phyloP scores from a whole-genome alignment of 2,329 filamentous ascomycete genomes.

The Colletotrichum chlorophyti region DNA sequence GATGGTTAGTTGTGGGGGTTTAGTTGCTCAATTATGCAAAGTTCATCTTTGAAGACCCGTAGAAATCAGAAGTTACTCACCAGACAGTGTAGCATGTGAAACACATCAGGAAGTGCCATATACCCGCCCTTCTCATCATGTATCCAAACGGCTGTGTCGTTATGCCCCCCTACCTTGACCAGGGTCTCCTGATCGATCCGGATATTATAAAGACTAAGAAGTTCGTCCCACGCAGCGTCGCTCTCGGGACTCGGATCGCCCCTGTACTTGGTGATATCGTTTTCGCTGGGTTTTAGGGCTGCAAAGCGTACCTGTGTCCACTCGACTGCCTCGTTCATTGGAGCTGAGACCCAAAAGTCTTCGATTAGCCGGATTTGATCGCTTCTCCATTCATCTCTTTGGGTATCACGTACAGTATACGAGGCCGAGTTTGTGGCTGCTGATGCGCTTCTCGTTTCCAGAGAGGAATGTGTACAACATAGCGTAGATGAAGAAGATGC shows the following conservation, averaged over 20 bases:
- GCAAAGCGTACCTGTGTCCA: conserved; percentile 1
- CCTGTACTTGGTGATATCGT: not conserved
- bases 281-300: too few relatives aligned
- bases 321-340: not conserved
- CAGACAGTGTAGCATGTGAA: not conserved
- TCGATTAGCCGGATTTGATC: too few relatives aligned
- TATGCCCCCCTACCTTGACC: not conserved
- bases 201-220: not conserved
- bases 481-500: too few relatives aligned
- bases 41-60: too few relatives aligned
- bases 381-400: too few relatives aligned
- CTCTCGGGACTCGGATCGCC: conserved; percentile 1
- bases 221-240: conserved; percentile 3
- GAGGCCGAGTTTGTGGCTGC: too few relatives aligned
- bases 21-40: not conserved
- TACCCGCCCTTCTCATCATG: conserved; percentile 4
- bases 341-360: too few relatives aligned
- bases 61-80: not conserved
- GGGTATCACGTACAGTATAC: too few relatives aligned
- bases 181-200: not conserved
- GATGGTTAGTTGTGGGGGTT: not conserved
- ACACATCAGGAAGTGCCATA: not conserved
- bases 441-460: too few relatives aligned
- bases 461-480: too few relatives aligned
- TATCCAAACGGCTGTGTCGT: not conserved